Percentiles rank a stretch among this genome's conserved stretches.
Evolutionary conservation across 768 basidiomycete genomes (phyloP).

Genomic region (Leccinum sublutescens): DNA sequence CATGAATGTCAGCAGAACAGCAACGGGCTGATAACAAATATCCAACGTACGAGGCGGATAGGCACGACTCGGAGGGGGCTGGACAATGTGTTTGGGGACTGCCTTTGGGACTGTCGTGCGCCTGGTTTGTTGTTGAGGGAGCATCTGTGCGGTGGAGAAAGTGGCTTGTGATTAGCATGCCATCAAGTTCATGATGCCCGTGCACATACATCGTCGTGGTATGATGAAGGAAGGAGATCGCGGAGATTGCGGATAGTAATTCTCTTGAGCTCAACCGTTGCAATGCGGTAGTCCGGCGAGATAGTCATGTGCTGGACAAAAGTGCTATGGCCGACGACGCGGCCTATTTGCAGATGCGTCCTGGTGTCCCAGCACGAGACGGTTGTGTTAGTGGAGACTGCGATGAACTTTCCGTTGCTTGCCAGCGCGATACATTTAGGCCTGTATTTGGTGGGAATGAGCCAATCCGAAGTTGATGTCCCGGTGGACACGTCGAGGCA

Average conservation of each 20-base stretch:
- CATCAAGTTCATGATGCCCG: background rate
- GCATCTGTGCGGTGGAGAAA: background rate
- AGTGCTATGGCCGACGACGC: background rate
- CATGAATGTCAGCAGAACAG: background rate
- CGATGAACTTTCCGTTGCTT: background rate
- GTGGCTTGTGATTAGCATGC: background rate
- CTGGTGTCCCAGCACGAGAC: background rate
- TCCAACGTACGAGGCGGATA: no score
- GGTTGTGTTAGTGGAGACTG: background rate
- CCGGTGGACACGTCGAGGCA: background rate
- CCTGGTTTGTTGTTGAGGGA: background rate
- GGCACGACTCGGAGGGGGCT: background rate
- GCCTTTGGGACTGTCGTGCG: background rate
- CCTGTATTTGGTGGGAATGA: background rate
- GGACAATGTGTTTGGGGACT: background rate
- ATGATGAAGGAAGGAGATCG: conserved; percentile 5
- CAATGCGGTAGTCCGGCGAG: background rate
- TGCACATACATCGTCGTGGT: conserved; percentile 4
- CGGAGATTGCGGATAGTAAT: conserved; percentile 5
- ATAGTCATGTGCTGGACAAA: background rate
- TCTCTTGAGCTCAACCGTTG: background rate
- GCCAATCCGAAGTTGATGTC: background rate
- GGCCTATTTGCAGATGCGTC: background rate
- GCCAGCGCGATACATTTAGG: background rate
- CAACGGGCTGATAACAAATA: background rate